Conservation (phyloP, 192 early-diverging fungal species). For the Coemansia guatemalensis region DNA sequence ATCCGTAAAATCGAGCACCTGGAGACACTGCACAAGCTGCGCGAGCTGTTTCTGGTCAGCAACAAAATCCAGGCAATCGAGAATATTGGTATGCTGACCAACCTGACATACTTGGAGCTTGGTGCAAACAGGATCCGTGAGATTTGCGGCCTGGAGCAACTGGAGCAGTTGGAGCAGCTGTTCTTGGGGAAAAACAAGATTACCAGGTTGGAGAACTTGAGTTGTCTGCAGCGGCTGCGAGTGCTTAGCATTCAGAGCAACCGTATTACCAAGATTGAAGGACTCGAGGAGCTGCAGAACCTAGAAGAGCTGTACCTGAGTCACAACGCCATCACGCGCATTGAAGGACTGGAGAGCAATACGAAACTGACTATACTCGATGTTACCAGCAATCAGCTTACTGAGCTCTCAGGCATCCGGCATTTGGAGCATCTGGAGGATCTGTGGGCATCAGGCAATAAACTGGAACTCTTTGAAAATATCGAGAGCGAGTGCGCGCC, state of each 20-base stretch:
- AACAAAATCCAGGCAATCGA: conserved; percentile 89
- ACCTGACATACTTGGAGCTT: conserved; percentile 84
- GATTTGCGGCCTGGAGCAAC: conserved; percentile 79
- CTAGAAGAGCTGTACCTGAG: conserved; percentile 92
- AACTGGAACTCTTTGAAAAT: conserved; percentile 74
- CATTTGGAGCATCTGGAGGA: conserved; percentile 75
- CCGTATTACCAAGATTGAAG: conserved; percentile 74
- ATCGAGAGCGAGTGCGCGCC: conserved; percentile 66
- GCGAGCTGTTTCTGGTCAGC: conserved; percentile 85
- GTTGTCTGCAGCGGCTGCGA: conserved; percentile 61
- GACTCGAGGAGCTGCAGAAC: conserved; percentile 61
- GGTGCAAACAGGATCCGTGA: conserved; percentile 92
- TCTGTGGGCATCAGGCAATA: conserved; percentile 87
- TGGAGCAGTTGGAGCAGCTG: conserved; percentile 83
- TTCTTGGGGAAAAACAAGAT: conserved; percentile 99
- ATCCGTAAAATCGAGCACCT: conserved; percentile 78
- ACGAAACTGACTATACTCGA: conserved; percentile 77
- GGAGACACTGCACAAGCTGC: conserved; percentile 60
- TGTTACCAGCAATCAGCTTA: conserved; percentile 77
- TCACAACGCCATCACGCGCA: conserved; percentile 81
- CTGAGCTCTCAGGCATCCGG: conserved; percentile 69
- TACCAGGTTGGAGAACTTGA: conserved; percentile 69
- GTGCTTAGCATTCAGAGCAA: conserved; percentile 86
- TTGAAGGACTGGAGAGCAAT: conserved; percentile 82
- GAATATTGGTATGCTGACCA: conserved; percentile 63